phyloP scores from a whole-genome alignment of 371 early-diverging fungal species.

The Choanephora cucurbitarum region DNA sequence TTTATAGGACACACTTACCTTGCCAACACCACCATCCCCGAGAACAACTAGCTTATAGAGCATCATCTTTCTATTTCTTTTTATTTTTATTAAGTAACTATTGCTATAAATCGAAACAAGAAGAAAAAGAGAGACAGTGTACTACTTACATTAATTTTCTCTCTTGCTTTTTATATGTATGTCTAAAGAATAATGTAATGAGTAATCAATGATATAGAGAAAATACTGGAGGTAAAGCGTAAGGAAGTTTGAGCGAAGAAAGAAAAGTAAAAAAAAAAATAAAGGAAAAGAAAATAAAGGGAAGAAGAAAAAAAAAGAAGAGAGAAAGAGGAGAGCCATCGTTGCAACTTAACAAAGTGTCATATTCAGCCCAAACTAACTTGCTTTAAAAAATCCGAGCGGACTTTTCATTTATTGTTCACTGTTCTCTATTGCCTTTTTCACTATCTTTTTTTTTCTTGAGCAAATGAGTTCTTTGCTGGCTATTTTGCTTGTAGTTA shows the following conservation, averaged over 20 bases:
- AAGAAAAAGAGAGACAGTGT: neutral
- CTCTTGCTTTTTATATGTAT: no score
- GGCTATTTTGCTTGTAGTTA: slow-evolving; percentile 67
- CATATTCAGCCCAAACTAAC: neutral
- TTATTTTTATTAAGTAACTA: slow-evolving; percentile 33
- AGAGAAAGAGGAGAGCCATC: slow-evolving; percentile 3
- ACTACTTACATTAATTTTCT: no score
- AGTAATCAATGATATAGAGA: no score
- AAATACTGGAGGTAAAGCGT: no score
- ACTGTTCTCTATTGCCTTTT: neutral
- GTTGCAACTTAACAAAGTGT: neutral
- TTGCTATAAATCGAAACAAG: neutral
- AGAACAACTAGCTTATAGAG: slow-evolving; percentile 35
- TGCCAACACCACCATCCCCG: slow-evolving; percentile 52
- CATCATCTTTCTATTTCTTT: slow-evolving; percentile 52
- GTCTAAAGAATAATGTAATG: no score
- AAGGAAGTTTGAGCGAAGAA: no score
- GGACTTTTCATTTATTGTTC: neutral
- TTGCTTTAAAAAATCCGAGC: neutral
- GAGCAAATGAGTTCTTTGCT: slow-evolving; percentile 42
- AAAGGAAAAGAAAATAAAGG: slow-evolving; percentile 3
- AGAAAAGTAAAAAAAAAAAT: neutral
- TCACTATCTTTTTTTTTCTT: neutral
- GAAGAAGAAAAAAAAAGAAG: slow-evolving; percentile 6
- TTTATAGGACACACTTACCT: slow-evolving; percentile 22